A percentile compares a stretch with the other conserved stretches of the same genome.
These are phyloP conservation scores for Fraxinus velutina DNA, from an alignment of 305 asterid genomes.

Conservation along the genomic window DNA sequence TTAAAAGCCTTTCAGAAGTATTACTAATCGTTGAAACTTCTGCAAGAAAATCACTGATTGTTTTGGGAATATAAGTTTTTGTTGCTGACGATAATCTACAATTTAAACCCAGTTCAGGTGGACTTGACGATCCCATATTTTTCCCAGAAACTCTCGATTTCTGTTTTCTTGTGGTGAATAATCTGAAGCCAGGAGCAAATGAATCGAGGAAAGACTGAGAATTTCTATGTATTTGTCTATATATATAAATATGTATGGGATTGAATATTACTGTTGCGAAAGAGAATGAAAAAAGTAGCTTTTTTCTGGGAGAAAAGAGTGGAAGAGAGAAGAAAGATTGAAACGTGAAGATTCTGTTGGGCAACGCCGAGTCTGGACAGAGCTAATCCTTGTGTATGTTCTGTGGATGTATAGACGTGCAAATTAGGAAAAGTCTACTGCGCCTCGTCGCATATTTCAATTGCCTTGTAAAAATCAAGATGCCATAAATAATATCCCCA, in stretches of 20 bases:
- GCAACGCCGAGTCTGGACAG: conserved; percentile 45
- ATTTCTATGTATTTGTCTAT: not conserved
- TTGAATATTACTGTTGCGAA: conserved; percentile 15
- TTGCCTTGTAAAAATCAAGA: not conserved
- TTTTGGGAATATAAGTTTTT: conserved; percentile 24
- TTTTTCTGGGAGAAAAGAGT: not conserved
- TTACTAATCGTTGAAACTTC: conserved; percentile 36
- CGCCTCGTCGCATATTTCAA: conserved; percentile 26
- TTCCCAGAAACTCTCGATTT: conserved; percentile 26
- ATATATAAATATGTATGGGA: not conserved
- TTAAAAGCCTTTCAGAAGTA: conserved; percentile 39
- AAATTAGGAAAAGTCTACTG: conserved; percentile 9
- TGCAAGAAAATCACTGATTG: conserved; percentile 36
- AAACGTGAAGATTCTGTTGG: conserved; percentile 38
- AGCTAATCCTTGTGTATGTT: conserved; percentile 11
- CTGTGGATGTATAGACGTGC: not conserved
- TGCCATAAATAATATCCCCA: no score
- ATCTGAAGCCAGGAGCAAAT: not conserved
- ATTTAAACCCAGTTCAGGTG: conserved; percentile 52
- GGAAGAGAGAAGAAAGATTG: not conserved
- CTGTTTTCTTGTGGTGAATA: not conserved
- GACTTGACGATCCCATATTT: conserved; percentile 48
- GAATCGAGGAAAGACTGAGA: not conserved
- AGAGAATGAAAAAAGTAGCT: conserved; percentile 14
- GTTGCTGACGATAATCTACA: conserved; percentile 27